Percentiles rank a stretch among this genome's conserved stretches.
These are phyloP conservation scores for Senna siamea DNA, from an alignment of 306 rosid genomes.

Conservation along the genomic window DNA sequence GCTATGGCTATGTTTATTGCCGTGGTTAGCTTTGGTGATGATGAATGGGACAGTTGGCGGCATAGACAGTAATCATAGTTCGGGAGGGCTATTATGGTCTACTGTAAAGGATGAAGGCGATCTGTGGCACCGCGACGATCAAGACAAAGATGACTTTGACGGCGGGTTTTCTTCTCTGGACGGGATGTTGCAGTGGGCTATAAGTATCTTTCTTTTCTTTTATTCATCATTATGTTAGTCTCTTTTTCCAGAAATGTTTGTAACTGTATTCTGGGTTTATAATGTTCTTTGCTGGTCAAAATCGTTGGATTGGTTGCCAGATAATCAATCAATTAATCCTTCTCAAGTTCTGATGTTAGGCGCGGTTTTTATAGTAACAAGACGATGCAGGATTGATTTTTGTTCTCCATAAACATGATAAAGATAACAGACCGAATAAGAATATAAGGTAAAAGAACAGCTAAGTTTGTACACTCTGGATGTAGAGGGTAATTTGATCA, in stretches of 20 bases:
- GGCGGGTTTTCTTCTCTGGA: constrained; percentile 93
- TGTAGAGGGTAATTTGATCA: not conserved
- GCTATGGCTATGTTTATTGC: constrained; percentile 32
- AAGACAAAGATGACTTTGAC: constrained; percentile 47
- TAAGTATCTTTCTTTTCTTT: constrained; percentile 47
- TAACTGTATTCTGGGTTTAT: not conserved
- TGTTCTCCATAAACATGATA: not conserved
- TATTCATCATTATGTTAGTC: not conserved
- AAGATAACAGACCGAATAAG: not conserved
- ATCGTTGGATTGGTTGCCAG: not conserved
- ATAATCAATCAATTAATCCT: not conserved
- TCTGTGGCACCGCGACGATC: constrained; percentile 37
- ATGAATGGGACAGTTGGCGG: not conserved
- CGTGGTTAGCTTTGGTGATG: constrained; percentile 8
- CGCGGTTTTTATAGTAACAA: not conserved
- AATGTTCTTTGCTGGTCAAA: not conserved
- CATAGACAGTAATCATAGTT: constrained; percentile 31
- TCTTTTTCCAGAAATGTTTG: not conserved
- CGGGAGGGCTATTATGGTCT: constrained; percentile 49
- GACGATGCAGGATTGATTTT: not conserved
- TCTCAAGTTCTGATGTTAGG: not conserved
- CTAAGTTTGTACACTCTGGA: no score
- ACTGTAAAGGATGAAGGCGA: constrained; percentile 58
- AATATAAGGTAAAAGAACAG: no score
- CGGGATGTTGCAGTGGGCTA: constrained; percentile 92